phyloP scores from a whole-genome alignment of 768 basidiomycete species.

The Hypholoma fasciculare region DNA sequence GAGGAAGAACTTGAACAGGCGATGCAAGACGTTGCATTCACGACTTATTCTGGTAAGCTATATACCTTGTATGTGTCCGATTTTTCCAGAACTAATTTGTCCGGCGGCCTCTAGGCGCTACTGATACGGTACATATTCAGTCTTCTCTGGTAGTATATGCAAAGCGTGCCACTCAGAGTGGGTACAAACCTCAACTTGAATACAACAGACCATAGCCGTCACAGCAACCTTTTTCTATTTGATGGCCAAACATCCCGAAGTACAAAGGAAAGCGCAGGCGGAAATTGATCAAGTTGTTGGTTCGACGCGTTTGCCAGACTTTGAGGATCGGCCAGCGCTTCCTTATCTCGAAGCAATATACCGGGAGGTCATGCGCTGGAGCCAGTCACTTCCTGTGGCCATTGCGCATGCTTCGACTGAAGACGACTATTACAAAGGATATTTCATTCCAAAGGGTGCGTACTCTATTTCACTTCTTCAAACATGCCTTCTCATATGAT shows the following conservation, averaged over 20 bases:
- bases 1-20: not conserved
- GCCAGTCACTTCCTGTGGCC: not conserved
- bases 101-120: not conserved
- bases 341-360: slow-evolving; percentile 1
- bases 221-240: slow-evolving; percentile 1
- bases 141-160: too few species aligned
- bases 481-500: not conserved
- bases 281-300: not conserved
- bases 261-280: not conserved
- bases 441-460: slow-evolving; percentile 4
- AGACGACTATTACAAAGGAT: slow-evolving; percentile 6
- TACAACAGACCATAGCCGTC: slow-evolving; percentile 1
- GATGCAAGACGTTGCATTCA: not conserved
- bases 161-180: too few species aligned
- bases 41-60: slow-evolving; percentile 1
- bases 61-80: not conserved
- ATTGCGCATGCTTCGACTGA: not conserved
- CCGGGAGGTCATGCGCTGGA: slow-evolving; percentile 3
- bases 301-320: not conserved
- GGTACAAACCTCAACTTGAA: not conserved
- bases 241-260: not conserved
- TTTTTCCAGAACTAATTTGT: not conserved
- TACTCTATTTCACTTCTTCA: not conserved
- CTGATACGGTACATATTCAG: not conserved
- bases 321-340: not conserved